Conservation (phyloP, 441 rosid genomes). For the Raphanus hybrid region DNA sequence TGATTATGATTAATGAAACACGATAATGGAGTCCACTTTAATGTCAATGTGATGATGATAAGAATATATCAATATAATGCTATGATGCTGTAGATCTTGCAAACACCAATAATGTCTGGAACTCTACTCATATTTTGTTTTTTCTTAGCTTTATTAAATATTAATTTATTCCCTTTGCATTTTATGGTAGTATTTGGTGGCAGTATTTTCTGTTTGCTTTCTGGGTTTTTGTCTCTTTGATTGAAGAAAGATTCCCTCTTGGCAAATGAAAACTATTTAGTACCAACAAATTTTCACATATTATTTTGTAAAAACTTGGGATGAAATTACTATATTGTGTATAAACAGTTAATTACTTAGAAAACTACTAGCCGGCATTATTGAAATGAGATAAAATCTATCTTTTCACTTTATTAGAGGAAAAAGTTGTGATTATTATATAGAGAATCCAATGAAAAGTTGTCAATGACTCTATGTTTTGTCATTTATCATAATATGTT, state of each 20-base stretch:
- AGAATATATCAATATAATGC: slow-evolving; percentile 33
- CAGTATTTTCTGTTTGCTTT: slow-evolving; percentile 45
- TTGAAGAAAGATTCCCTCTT: slow-evolving; percentile 65
- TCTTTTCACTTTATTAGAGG: slow-evolving; percentile 38
- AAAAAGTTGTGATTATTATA: slow-evolving; percentile 5
- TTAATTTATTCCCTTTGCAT: slow-evolving; percentile 40
- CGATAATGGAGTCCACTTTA: slow-evolving; percentile 41
- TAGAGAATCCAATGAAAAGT: slow-evolving; percentile 41
- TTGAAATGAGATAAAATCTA: slow-evolving; percentile 46
- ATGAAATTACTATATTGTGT: slow-evolving; percentile 29
- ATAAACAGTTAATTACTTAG: slow-evolving; percentile 50
- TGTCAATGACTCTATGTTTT: slow-evolving; percentile 33
- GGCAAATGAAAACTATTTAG: slow-evolving; percentile 46
- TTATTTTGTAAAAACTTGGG: slow-evolving; percentile 3
- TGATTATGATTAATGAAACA: slow-evolving; percentile 11
- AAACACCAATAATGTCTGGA: slow-evolving; percentile 45
- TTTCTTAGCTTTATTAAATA: slow-evolving; percentile 32
- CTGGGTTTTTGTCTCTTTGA: slow-evolving; percentile 48
- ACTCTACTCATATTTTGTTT: slow-evolving; percentile 41
- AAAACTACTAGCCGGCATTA: slow-evolving; percentile 57
- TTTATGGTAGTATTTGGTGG: slow-evolving; percentile 45
- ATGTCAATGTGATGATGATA: slow-evolving; percentile 36
- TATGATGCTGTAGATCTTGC: slow-evolving; percentile 40
- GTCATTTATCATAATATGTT: slow-evolving; percentile 17
- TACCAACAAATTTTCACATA: slow-evolving; percentile 15